phyloP scores from a whole-genome alignment of 345 rosid species.

The Raphanus sativus region DNA sequence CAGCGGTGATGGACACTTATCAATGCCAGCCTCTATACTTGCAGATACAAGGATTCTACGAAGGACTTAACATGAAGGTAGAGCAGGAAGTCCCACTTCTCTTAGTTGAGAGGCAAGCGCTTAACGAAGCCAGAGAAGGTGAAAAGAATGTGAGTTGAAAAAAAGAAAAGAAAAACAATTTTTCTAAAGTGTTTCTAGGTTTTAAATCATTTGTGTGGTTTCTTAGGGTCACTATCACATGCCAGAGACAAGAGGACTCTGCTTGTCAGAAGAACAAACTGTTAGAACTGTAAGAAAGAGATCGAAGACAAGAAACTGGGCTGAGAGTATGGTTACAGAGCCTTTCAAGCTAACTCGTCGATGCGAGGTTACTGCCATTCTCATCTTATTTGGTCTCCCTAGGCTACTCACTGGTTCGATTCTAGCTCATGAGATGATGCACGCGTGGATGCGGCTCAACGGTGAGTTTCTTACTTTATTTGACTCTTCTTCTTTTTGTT shows the following conservation, averaged over 20 bases:
- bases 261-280: slow-evolving; percentile 96
- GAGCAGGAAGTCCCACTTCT: slow-evolving; percentile 90
- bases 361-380: slow-evolving; percentile 97
- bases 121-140: slow-evolving; percentile 94
- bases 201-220: too few species aligned
- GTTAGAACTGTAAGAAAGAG: slow-evolving; percentile 76
- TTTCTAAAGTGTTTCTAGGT: too few species aligned
- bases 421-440: slow-evolving; percentile 99
- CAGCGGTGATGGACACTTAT: slow-evolving; percentile 89
- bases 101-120: slow-evolving; percentile 91
- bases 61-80: slow-evolving; percentile 77
- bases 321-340: slow-evolving; percentile 66
- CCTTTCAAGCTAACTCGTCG: slow-evolving; percentile 72
- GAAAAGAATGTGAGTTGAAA: slow-evolving; percentile 73
- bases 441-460: slow-evolving; percentile 95
- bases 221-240: slow-evolving; percentile 93
- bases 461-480: slow-evolving; percentile 43
- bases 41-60: slow-evolving; percentile 78
- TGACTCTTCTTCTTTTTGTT: not conserved
- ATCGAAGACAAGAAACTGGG: slow-evolving; percentile 59
- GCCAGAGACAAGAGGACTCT: slow-evolving; percentile 98
- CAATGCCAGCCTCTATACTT: slow-evolving; percentile 85
- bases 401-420: slow-evolving; percentile 95
- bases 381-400: slow-evolving; percentile 92
- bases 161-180: not conserved